Evolutionary conservation across 306 rosid genomes (phyloP), one percentile per base, ranked within the genome.

Genomic region (Sindora glabra): DNA sequence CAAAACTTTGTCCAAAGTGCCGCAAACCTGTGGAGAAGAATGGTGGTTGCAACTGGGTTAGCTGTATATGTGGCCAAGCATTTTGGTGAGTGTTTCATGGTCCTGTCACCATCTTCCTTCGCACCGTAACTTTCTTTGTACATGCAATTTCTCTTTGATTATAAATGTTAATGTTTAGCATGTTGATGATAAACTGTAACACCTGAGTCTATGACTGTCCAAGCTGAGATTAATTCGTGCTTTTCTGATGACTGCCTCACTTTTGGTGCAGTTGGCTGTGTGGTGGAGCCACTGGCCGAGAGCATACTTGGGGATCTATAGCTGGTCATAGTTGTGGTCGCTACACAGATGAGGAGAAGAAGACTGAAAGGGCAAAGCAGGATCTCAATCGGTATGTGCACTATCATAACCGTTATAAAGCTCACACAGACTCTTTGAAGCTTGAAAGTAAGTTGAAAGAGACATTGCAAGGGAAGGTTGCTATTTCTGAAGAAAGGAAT

Each of bases 21-120:
- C 94, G 78, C 77, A 94, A 94, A 79, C 83, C 89, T 1, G 99
- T 94, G 54, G 97, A 94, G 84, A 94, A 94, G 81, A 94, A 89
- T 56, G 99, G 99, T 71, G 99, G 99, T 50, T 94, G 99, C 85
- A 94, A 94, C 72, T 87, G 84, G 59, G 99, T 94, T 60, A 80
- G 94, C 65, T 92, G 99, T 68, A 88, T 89, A 55, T 94, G 97
- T 66, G 97, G 99, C 17, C 97, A 84, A 77, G 72, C 95, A 54
- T 94, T 94, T 82, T 94, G 99, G 99, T 94, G 72, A 69, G 91
- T n/a, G 8, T 62, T 34, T 47, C 24, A 34, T 30, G 10, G 8
- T 47, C 19, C 40, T 10, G 17, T 60, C 40, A 14, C 47, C 48
- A 29, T 56, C 21, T 18, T 54, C 46, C 62, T 48, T 38, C 32